Conservation (phyloP, 2,329 filamentous ascomycete species). For the Aspergillus carbonarius region DNA sequence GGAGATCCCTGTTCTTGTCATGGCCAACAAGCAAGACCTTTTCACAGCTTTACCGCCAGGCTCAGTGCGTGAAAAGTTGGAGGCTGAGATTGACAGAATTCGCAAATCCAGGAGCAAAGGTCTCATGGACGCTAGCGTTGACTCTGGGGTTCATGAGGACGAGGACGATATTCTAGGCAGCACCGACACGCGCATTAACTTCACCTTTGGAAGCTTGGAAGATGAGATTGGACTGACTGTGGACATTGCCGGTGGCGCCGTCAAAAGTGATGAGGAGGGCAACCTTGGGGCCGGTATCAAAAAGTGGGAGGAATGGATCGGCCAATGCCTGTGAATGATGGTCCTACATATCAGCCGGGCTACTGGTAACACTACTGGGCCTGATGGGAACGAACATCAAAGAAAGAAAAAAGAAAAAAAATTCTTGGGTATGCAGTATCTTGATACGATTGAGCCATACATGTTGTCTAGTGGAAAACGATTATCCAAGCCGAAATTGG, state of each 20-base stretch:
- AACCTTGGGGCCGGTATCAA: conserved; percentile 68
- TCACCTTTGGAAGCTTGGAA: conserved; percentile 77
- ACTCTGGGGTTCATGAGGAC: conserved; percentile 52
- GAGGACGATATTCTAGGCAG: conserved; percentile 85
- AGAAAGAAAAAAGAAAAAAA: no score
- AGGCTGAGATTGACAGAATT: conserved; percentile 77
- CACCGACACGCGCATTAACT: conserved; percentile 72
- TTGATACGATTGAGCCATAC: not conserved
- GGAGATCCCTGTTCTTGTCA: conserved; percentile 73
- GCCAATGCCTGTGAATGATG: conserved; percentile 61
- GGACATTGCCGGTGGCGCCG: conserved; percentile 68
- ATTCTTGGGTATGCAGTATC: not conserved
- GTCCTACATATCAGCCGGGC: not conserved
- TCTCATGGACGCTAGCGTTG: conserved; percentile 77
- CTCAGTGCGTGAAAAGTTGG: conserved; percentile 71
- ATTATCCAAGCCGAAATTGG: not conserved
- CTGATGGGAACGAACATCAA: not conserved
- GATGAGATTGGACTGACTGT: conserved; percentile 75
- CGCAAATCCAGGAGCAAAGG: conserved; percentile 75
- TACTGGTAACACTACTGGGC: not conserved
- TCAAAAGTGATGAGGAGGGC: conserved; percentile 56
- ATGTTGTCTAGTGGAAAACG: not conserved
- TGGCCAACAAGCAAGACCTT: conserved; percentile 92
- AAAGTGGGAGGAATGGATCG: conserved; percentile 91
- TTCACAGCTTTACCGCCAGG: conserved; percentile 85